Conservation (phyloP, 805 yeast species). For the Saturnispora gosingensis region DNA sequence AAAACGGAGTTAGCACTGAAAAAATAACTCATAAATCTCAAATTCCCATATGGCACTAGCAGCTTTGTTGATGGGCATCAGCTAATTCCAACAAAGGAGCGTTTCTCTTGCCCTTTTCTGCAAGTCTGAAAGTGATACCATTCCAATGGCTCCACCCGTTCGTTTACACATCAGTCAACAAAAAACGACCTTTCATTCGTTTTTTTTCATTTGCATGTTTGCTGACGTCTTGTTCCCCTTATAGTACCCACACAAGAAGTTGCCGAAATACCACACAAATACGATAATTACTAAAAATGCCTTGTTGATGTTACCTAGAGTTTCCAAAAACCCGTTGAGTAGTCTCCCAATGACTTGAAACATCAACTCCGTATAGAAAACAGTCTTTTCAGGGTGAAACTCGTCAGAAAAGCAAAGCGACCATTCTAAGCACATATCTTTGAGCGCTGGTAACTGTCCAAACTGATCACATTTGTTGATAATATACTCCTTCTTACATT, state of each 20-base stretch:
- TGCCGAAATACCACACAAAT: slow-evolving; percentile 44
- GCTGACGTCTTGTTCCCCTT: slow-evolving; percentile 29
- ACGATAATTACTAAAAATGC: slow-evolving; percentile 29
- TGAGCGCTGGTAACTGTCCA: slow-evolving; percentile 49
- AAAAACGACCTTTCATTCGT: slow-evolving; percentile 9
- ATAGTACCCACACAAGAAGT: slow-evolving; percentile 58
- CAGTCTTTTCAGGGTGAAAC: slow-evolving; percentile 35
- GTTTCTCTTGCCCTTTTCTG: not conserved
- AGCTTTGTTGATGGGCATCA: not conserved
- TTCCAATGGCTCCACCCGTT: not conserved
- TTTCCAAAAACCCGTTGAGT: slow-evolving; percentile 56
- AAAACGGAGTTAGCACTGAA: not conserved
- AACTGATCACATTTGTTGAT: slow-evolving; percentile 52
- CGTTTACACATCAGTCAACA: not conserved
- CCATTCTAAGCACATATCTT: slow-evolving; percentile 51
- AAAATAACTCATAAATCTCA: not conserved
- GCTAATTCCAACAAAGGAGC: not conserved
- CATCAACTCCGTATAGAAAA: slow-evolving; percentile 47
- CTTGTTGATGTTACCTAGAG: slow-evolving; percentile 54
- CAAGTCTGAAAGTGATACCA: not conserved
- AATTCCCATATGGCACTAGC: not conserved
- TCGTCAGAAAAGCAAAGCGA: slow-evolving; percentile 51
- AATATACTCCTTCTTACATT: slow-evolving; percentile 42
- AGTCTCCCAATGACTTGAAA: slow-evolving; percentile 57
- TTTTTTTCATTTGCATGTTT: slow-evolving; percentile 14